Evolutionary conservation across 2,329 filamentous ascomycete species (phyloP), one percentile per base, ranked within the genome.

Genomic region (Chrysoporthe deuterocubensis): DNA sequence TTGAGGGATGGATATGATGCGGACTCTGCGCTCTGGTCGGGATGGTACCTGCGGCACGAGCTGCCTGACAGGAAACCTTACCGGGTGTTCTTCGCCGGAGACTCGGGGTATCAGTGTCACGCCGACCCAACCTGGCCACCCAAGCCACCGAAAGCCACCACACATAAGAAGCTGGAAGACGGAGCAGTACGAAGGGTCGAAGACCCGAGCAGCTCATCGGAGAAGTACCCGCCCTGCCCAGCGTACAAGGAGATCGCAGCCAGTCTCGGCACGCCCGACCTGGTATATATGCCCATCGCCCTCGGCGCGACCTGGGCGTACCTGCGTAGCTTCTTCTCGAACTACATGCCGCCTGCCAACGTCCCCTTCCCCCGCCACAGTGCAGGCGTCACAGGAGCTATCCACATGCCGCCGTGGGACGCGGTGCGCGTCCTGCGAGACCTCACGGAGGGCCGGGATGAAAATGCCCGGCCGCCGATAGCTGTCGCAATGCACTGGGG

Each of bases 61-160:
- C 2, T 42, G 1, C 13, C 44, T 0, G 46, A 48, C 40, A 13
- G 40, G 1, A 60, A 83, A 56, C 87, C 85, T 3, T 87, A 85
- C n/a, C 69, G 85, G 60, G 81, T 92, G 7, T 92, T 86, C 78
- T 92, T 92, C 73, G 89, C 74, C 61, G 89, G 89, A 50, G 91
- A 93, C 77, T 92, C 90, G 0, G 91, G 90, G 34, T 93, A 93
- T 48, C 73, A 74, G 56, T 75, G 54, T 46, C 74, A 75, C 57
- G 43, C 64, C 5, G 69, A 67, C 54, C 69, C 73, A 0, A 14
- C 52, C 18, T 75, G 74, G 74, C 74, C 74, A 1, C 73, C 73
- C 0, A 63, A 62, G 11, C 72, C 73, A 6, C 52, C 52, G 0
- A 44, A 13, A 52, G 2, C 43, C 11, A 65, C 13, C 13, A 67